Evolutionary conservation across 2,329 filamentous ascomycete species (phyloP).

Genomic region (Ustilaginoidea virens): DNA sequence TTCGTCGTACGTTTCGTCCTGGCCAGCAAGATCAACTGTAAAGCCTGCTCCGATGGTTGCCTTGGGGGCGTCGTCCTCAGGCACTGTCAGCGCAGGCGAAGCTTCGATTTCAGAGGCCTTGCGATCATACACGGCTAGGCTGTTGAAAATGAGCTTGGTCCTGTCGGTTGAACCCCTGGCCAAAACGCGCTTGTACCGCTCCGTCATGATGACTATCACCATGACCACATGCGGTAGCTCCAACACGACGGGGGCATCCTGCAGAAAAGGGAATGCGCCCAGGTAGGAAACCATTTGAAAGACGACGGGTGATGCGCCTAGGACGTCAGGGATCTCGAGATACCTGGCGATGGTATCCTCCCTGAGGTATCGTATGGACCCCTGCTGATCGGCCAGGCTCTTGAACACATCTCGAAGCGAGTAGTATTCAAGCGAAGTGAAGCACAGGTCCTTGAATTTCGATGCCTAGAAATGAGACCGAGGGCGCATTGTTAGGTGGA

Average conservation of each 20-base stretch:
- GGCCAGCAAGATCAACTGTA: constrained; percentile 28
- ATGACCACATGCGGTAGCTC: constrained; percentile 57
- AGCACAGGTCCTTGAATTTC: constrained; percentile 54
- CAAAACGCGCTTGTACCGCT: constrained; percentile 50
- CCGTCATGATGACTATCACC: constrained; percentile 57
- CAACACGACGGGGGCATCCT: constrained; percentile 53
- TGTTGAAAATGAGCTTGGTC: constrained; percentile 52
- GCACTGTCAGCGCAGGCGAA: not conserved
- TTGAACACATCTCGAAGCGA: constrained; percentile 61
- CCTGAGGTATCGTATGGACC: constrained; percentile 48
- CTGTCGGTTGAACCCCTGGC: constrained; percentile 40
- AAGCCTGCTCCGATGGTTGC: constrained; percentile 22
- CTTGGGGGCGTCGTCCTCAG: constrained; percentile 1
- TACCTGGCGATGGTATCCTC: constrained; percentile 55
- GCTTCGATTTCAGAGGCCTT: constrained; percentile 23
- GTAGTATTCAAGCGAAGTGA: constrained; percentile 56
- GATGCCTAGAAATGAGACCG: constrained; percentile 27
- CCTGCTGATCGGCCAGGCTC: constrained; percentile 49
- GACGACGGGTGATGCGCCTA: constrained; percentile 50
- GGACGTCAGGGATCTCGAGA: constrained; percentile 55
- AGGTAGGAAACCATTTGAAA: constrained; percentile 60
- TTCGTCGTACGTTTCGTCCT: constrained; percentile 29
- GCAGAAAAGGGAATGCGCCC: constrained; percentile 58
- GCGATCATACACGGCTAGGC: constrained; percentile 56
- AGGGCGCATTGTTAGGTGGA: too few species aligned